Base-by-base conservation (phyloP, 306 rosid genomes). In the Prunus mongolica region DNA sequence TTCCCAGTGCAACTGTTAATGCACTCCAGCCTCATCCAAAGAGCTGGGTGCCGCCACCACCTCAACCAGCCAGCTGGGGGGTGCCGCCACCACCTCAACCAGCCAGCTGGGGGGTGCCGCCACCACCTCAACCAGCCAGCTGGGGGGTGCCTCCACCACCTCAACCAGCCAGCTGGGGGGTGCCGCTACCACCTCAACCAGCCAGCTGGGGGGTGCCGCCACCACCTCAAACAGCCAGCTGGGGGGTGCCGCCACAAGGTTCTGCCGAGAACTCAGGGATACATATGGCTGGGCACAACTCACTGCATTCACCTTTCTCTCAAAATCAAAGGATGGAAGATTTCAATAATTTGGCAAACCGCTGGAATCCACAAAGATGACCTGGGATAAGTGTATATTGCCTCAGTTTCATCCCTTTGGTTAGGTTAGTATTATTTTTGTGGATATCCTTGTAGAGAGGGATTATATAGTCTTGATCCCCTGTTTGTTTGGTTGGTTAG, bases 181-280 rank as follows among this genome's bases (percentile, higher is more conserved):
- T 13, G 20, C 65, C 12, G 25, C 25, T 0, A 24, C 25, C 25
- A 24, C 25, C 1, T 24, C 25, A 24, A 24, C 25, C 25, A 24
- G 25, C 25, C 25, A 24, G 25, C 25, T 24, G 25, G 25, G 25
- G 58, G 78, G 30, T 1, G 60, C 5, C n/a, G 60, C 30, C 28
- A 47, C 69, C 30, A 62, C 69, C 60, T 61, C 60, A 12, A 30
- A 15, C 78, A 46, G 44, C 18, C 69, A 47, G 58, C 47, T 18
- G 78, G 69, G 18, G 19, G 52, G 20, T 13, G 20, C 65, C 12
- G 30, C 20, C 65, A 34, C 75, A 71, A 71, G n/a, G 38, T 71
- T 24, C 47, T 74, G 44, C 15, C 27, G 2, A 46, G 47, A n/a
- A 61, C 30, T 27, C 58, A 25, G 60, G 7, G 47, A 18, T 73